Conservation (phyloP, 345 rosid genomes). For the Aurinia saxatilis region DNA sequence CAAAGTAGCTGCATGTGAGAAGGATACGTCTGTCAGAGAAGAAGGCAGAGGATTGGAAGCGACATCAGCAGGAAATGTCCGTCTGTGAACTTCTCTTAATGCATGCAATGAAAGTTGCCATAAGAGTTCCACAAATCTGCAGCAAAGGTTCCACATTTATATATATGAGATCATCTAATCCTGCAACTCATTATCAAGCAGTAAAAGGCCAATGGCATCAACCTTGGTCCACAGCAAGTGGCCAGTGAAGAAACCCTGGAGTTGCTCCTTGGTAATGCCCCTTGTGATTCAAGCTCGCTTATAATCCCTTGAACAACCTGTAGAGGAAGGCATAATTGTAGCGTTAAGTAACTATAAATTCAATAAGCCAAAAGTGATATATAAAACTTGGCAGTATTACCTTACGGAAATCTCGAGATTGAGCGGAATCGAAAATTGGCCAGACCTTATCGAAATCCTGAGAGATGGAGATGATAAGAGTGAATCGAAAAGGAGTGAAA, state of each 20-base stretch:
- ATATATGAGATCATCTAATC: too few relatives aligned
- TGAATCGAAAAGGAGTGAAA: too few relatives aligned
- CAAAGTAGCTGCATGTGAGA: constrained; percentile 95
- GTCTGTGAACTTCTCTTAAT: constrained; percentile 82
- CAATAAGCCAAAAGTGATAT: not conserved
- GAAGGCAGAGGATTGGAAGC: constrained; percentile 87
- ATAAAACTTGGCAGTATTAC: constrained; percentile 26
- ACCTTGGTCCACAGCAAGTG: constrained; percentile 99
- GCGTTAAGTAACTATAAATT: not conserved
- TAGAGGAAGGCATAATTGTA: constrained; percentile 1
- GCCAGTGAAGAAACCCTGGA: constrained; percentile 99
- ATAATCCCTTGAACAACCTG: constrained; percentile 98
- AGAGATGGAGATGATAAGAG: constrained; percentile 35
- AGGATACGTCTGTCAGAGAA: constrained; percentile 91
- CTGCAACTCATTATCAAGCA: not conserved
- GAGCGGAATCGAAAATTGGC: constrained; percentile 99
- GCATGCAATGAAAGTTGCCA: constrained; percentile 99
- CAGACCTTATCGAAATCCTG: constrained; percentile 98
- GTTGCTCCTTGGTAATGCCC: constrained; percentile 97
- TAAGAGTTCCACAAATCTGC: constrained; percentile 94
- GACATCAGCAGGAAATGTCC: constrained; percentile 86
- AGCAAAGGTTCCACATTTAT: too few relatives aligned
- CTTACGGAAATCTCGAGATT: constrained; percentile 97
- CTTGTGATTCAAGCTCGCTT: constrained; percentile 97
- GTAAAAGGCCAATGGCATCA: constrained; percentile 1